Evolutionary conservation across 331 rosid species (phyloP), one percentile per base, ranked within the genome.

Genomic region (Telfairia occidentalis): DNA sequence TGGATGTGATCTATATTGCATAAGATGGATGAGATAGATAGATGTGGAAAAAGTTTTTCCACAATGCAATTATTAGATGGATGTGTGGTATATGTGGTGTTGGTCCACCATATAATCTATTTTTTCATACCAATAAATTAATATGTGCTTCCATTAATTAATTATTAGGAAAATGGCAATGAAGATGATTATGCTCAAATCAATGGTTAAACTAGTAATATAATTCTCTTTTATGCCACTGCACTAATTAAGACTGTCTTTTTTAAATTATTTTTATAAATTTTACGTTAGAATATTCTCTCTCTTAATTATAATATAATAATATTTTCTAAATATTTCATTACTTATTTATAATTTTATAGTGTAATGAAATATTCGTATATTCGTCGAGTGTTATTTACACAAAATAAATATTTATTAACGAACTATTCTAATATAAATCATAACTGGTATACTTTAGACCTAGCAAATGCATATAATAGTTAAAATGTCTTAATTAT

Each of bases 51-150:
- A 24, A 11, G 32, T 66, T 69, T 69, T 81, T 87, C 81, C 75
- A 87, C 82, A 53, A 78, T 13, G 86, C 89, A 91, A 91, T 85
- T 29, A 87, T 91, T 87, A 82, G 78, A 74, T 72, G 34, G 58
- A 73, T 28, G 82, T 76, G 66, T 69, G 61, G 4, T 5, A 66
- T 28, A 80, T 76, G 66, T 69, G 61, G 5, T 1, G 57, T 79
- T 84, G 90, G 73, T 40, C 34, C 73, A 60, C 69, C 69, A 30
- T 19, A 40, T 5, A 21, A 38, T 66, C 50, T 21, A 19, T 0
- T 40, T 66, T 66, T 40, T 23, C 11, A 38, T 4, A 65, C 0
- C 50, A 65, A 3, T 9, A 64, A 64, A 19, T 65, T 34, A 7
- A 7, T 32, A 18, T 18, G 5, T 24, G 32, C 32, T 23, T 55